Conservation (phyloP, 192 early-diverging fungal species). For the Pecoramyces ruminantium region DNA sequence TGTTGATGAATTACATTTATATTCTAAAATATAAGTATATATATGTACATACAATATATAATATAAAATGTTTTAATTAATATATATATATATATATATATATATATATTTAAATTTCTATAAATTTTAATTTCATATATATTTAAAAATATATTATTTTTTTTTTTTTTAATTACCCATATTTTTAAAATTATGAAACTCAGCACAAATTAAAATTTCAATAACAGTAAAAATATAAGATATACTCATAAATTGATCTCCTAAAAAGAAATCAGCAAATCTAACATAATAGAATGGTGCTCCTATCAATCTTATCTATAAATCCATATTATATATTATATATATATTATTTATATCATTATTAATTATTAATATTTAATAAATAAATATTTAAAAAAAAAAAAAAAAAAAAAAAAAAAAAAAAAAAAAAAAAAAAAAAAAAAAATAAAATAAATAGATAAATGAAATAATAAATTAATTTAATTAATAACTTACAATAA, state of each 20-base stretch:
- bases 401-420: too few relatives aligned
- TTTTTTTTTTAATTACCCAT: conserved; percentile 8
- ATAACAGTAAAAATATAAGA: background rate
- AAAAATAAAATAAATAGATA: too few relatives aligned
- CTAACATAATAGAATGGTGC: conserved; percentile 13
- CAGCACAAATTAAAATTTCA: background rate
- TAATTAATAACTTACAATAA: background rate
- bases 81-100: background rate
- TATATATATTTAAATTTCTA: too few relatives aligned
- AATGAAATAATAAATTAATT: too few relatives aligned
- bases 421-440: too few relatives aligned
- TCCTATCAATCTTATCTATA: conserved; percentile 7
- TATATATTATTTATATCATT: too few relatives aligned
- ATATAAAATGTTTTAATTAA: too few relatives aligned
- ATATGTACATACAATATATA: too few relatives aligned
- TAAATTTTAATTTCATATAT: too few relatives aligned
- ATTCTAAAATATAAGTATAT: background rate
- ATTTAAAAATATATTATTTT: too few relatives aligned
- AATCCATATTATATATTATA: background rate
- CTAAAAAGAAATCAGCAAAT: conserved; percentile 22
- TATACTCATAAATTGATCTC: conserved; percentile 16
- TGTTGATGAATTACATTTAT: background rate
- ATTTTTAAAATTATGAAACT: background rate
- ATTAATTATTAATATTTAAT: too few relatives aligned
- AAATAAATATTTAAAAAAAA: too few relatives aligned